Evolutionary conservation across 148 eudicot genomes (phyloP), one percentile per base, ranked within the genome.

Genomic region (Dysphania ambrosioides): DNA sequence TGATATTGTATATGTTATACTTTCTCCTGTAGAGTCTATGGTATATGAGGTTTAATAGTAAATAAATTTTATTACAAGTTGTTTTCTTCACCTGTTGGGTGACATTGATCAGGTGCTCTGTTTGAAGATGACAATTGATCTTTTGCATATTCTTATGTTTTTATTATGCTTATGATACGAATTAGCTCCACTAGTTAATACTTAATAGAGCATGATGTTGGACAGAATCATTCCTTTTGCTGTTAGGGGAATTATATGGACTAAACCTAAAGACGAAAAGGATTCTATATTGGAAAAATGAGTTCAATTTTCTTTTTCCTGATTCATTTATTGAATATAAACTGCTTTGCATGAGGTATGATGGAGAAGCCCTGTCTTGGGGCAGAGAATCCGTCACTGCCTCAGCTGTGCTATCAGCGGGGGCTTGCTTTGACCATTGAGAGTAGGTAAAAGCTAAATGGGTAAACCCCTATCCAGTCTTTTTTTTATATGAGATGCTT

Each of bases 121-220:
- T 31, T 51, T 70, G 16, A 18, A 30, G 10, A 49, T 35, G 42
- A 19, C 18, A 51, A 53, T 11, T 49, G 24, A 29, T n/a, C 15
- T 8, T 70, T 31, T 70, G 34, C 34, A 49, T 2, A 11, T 51
- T 53, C 53, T 47, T 29, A 31, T 16, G 31, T 7, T 70, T 47
- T 49, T 51, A 70, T 30, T 11, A 44, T 68, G 56, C 30, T 42
- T 51, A 42, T 29, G 72, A 12, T 68, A 53, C 21, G 58, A 53
- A 23, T 24, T 53, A 53, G 58, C 8, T 42, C 9, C 72, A 27
- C 12, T 32, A 59, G 24, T 21, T 68, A 13, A 26, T 32, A 59
- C 7, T 21, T 68, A 13, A 26, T 32, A 12, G 66, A 62, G 38
- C 23, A 55, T 55, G 26, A 55, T 55, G 59, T 55, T 55, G 59